These are phyloP conservation scores for Trichocladium uniseriatum DNA, from an alignment of 495 filamentous ascomycete genomes.

Conservation along the genomic window DNA sequence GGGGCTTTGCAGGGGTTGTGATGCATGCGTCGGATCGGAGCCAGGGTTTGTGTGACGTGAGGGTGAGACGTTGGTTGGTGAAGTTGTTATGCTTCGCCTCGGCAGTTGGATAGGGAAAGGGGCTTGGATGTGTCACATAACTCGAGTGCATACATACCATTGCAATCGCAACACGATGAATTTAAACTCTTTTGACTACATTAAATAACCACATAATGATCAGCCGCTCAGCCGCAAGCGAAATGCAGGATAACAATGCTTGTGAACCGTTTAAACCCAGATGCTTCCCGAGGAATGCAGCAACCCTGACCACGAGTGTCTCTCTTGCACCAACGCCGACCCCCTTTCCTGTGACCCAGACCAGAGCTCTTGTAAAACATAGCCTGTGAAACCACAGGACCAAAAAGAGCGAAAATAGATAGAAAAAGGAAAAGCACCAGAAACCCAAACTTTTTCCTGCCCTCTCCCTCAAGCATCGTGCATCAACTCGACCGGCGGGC, in stretches of 20 bases:
- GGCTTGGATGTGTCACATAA: too few relatives aligned
- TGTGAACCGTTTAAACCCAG: neutral
- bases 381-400: neutral
- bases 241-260: neutral
- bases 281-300: neutral
- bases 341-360: neutral
- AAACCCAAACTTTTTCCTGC: neutral
- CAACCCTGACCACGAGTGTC: neutral
- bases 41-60: too few relatives aligned
- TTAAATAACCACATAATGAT: too few relatives aligned
- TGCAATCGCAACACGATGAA: too few relatives aligned
- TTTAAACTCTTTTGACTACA: too few relatives aligned
- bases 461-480: conserved; percentile 22
- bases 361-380: neutral
- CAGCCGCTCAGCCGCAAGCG: too few relatives aligned
- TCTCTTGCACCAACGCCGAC: neutral
- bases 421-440: neutral
- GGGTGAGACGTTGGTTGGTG: too few relatives aligned
- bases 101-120: too few relatives aligned
- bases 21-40: too few relatives aligned
- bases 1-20: too few relatives aligned
- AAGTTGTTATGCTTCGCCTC: too few relatives aligned
- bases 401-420: neutral
- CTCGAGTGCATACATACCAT: too few relatives aligned
- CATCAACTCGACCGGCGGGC: conserved; percentile 92